A percentile compares a stretch with the other conserved stretches of the same genome.
phyloP scores from a whole-genome alignment of 495 filamentous ascomycete genomes.

The Aspergillus indologenus region DNA sequence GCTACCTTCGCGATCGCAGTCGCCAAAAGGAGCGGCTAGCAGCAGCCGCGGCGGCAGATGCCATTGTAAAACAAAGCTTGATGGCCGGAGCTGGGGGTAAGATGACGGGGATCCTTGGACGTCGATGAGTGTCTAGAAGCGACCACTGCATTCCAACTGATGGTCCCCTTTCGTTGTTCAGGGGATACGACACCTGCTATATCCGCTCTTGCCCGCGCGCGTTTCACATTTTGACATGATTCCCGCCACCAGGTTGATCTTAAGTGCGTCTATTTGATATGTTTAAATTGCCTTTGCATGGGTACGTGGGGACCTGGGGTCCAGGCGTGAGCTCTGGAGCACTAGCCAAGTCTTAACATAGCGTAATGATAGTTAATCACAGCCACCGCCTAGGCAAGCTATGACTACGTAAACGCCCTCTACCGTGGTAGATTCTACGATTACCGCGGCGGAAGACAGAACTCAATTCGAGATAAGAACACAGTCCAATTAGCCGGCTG shows the following conservation, averaged over 20 bases:
- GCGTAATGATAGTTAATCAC: slow-evolving; percentile 4
- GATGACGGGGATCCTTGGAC: slow-evolving; percentile 56
- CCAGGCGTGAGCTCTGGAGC: not conserved
- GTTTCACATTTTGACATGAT: slow-evolving; percentile 1
- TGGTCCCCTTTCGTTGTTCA: slow-evolving; percentile 5
- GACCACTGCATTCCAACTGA: slow-evolving; percentile 10
- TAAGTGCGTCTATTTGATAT: slow-evolving; percentile 1
- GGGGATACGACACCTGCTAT: not conserved
- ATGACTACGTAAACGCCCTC: not conserved
- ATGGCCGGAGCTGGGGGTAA: slow-evolving; percentile 62
- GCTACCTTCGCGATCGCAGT: slow-evolving; percentile 85
- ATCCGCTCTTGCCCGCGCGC: not conserved
- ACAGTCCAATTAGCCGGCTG: too few relatives aligned
- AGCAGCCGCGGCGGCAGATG: slow-evolving; percentile 83
- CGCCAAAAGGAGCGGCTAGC: slow-evolving; percentile 92
- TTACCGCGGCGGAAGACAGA: not conserved
- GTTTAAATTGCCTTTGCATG: not conserved
- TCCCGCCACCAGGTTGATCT: not conserved
- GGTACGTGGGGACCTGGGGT: not conserved
- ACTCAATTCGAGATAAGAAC: not conserved
- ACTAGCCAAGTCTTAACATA: slow-evolving; percentile 1
- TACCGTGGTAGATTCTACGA: not conserved
- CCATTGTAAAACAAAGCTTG: slow-evolving; percentile 92
- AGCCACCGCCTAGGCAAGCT: not conserved
- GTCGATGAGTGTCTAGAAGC: slow-evolving; percentile 28